Base-by-base conservation (phyloP, 1,139 yeast genomes). In the Yamadazyma sp. region DNA sequence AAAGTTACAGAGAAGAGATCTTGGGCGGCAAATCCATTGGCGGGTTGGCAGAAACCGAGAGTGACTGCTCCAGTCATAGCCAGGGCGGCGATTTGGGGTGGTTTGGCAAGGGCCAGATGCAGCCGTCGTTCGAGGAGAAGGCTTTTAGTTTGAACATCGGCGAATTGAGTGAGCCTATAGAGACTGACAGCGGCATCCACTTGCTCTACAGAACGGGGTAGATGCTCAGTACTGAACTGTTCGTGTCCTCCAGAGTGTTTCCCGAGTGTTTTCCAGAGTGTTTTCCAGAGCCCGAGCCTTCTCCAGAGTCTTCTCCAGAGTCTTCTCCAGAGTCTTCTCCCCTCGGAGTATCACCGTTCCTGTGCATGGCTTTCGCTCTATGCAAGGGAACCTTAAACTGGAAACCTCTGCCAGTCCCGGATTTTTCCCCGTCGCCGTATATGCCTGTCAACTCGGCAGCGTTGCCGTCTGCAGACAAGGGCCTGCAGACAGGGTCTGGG, bases 71-170 rank as follows among this genome's bases (percentile, higher is more conserved):
- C 17, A 85, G 95, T 8, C 95, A 87, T 51, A 71, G 84, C 34
- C 81, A 87, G 54, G 89, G 89, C 20, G 98, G 98, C 33, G 98
- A 92, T 59, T 72, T 92, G 54, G 98, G 98, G 0, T 81, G 68
- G 58, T 92, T 92, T 58, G 88, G 87, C 17, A 79, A 75, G 44
- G 96, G 96, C 28, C 91, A 84, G 55, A 92, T 92, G 98, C 98
- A 92, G 60, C 96, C 96, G 34, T 69, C 83, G 43, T 92, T 92
- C 56, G 98, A 92, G 59, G 82, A 82, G 45, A 95, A 95, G 2
- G 84, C 96, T 0, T 91, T 85, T 59, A 81, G 66, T 7, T 69
- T 92, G 50, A 79, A 87, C 51, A 82, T 89, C 9, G 96, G 96
- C 14, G 95, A 89, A 58, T 63, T 87, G 39, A 84, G 95, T 55